Percentiles rank a stretch among this genome's conserved stretches.
Conservation (phyloP, 2,329 filamentous ascomycete species). For the Alternaria triticimaculans region DNA sequence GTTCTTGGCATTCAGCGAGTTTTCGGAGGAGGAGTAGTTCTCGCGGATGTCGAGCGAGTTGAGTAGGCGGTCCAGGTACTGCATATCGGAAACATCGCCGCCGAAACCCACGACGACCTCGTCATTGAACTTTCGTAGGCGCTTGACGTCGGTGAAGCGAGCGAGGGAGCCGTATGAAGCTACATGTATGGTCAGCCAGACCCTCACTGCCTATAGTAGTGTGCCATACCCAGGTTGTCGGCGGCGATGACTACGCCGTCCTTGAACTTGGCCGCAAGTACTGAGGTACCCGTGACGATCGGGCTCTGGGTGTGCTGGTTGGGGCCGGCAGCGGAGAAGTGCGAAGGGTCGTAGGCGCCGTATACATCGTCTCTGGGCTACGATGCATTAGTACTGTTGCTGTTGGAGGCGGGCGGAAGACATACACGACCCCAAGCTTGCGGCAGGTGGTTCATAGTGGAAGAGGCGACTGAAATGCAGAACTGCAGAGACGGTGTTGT, state of each 20-base stretch:
- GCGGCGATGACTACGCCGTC: constrained; percentile 95
- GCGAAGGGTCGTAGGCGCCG: constrained; percentile 87
- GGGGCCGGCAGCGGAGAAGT: constrained; percentile 74
- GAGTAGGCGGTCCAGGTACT: constrained; percentile 93
- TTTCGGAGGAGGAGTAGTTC: constrained; percentile 71
- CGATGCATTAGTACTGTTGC: constrained; percentile 30
- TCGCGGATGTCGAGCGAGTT: constrained; percentile 86
- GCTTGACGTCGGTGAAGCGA: constrained; percentile 95
- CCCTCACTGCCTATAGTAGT: background rate
- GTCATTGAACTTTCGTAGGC: constrained; percentile 86
- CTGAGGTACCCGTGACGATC: constrained; percentile 95
- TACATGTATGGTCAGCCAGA: constrained; percentile 48
- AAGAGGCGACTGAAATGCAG: background rate
- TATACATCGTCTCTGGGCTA: constrained; percentile 98
- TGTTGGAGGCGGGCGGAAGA: constrained; percentile 16
- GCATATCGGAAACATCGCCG: constrained; percentile 98
- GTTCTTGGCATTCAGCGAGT: constrained; percentile 82
- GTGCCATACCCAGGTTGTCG: constrained; percentile 82
- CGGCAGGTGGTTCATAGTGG: constrained; percentile 69
- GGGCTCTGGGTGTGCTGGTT: constrained; percentile 85
- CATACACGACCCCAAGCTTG: constrained; percentile 71
- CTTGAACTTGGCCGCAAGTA: constrained; percentile 93
- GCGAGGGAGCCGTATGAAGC: constrained; percentile 96
- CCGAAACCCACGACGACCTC: constrained; percentile 89
- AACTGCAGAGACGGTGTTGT: background rate